Evolutionary conservation across 2,329 filamentous ascomycete genomes (phyloP), one percentile per base, ranked within the genome.

Genomic region (Colletotrichum caudatum): DNA sequence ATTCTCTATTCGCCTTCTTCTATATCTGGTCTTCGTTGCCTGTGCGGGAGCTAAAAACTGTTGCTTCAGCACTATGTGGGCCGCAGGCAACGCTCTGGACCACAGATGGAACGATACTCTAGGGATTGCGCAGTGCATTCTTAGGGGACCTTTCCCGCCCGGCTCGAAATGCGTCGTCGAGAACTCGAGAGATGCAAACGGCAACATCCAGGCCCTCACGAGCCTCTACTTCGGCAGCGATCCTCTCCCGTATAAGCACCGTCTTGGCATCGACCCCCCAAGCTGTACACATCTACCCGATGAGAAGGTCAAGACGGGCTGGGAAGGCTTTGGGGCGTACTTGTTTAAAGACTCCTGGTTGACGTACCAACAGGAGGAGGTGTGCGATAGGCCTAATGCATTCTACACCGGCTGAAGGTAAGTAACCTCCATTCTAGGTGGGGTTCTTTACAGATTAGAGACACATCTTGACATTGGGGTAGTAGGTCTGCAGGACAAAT

Each of bases 241-340:
- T 18, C 39, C 59, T 18, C 29, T 37, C 26, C 51, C 59, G 9
- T 68, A 57, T 51, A 64, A 64, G 41, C 58, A 64, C 41, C 66
- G 59, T 18, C 57, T 68, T 33, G 66, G 59, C 39, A 57, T 68
- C 51, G 26, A 68, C 18, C 60, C 66, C 7, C 23, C 37, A n/a
- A 68, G 60, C 35, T 68, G 66, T 41, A 39, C 57, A 29, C 20
- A 44, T 12, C 48, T 68, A 16, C 60, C 66, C 7, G 50, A 56
- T 12, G 66, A 68, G 5, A 46, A 68, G 18, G 51, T 68, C 6
- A n/a, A 57, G 33, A 64, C 66, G 8, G 66, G 66, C 5, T 68
- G 66, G 66, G 66, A 64, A 51, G 66, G 51, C 29, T 68, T 60
- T 51, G 66, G 66, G 11, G 59, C 66, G 12, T 56, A 41, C 23